Base-by-base conservation (phyloP, 1,284 basidiomycete genomes). In the Chondrostereum purpureum region DNA sequence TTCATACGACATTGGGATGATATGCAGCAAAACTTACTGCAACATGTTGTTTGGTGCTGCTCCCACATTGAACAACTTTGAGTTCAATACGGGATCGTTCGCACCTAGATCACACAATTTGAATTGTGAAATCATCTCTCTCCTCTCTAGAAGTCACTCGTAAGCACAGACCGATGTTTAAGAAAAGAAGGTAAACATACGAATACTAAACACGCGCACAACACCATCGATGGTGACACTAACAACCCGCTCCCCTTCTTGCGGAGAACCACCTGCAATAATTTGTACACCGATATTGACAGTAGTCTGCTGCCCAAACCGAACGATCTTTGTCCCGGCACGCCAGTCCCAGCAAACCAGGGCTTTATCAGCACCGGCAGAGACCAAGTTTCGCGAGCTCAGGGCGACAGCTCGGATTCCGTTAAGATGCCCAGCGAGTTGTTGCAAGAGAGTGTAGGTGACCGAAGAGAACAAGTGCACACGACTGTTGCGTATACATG, bases 261-360 rank as follows among this genome's bases (percentile, higher is more conserved):
- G 78, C 17, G 56, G 58, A 12, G 59, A 59, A 42, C 72, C 64
- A 8, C 65, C 69, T 24, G 69, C 68, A 33, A 94, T 78, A 31
- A 95, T 77, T 61, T 91, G 89, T 22, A 94, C 88, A 6, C 92
- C 92, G 39, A 93, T 87, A 55, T 88, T 91, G 51, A 93, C 80
- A 12, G 92, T 94, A 21, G 89, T 93, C 67, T 94, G 92, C 61
- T 95, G 92, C 1, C 92, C 92, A 56, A 93, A 94, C 5, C 89
- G 73, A 17, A 92, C 87, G 39, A 94, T 80, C 68, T 94, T 93
- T 22, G 80, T 83, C 2, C 92, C 92, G 10, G 80, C 70, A 4
- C 85, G 74, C 88, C 85, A 89, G 60, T 88, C 83, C 91, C 92
- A 94, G 51, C 89, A 91, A 5, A 94, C 89, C n/a, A 94, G 73